Percentiles rank a stretch among this genome's conserved stretches.
Conservation (phyloP, 2,329 filamentous ascomycete species). For the Claviceps purpurea region DNA sequence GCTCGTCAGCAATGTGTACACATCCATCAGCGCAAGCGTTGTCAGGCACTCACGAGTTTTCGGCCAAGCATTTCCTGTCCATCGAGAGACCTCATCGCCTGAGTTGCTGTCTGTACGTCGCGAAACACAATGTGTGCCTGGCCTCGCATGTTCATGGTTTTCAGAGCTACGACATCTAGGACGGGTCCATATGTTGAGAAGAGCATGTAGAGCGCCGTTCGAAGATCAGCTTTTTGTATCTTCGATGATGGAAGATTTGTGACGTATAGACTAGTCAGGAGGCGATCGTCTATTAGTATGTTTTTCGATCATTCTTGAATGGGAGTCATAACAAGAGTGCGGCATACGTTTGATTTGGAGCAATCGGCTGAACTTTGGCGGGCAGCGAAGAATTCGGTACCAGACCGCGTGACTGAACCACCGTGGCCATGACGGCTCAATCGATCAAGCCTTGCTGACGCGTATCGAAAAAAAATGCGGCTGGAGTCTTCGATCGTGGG, state of each 20-base stretch:
- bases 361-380: slow-evolving; percentile 39
- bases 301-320: neutral
- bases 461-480: neutral
- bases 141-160: slow-evolving; percentile 84
- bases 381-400: slow-evolving; percentile 28
- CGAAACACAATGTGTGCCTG: slow-evolving; percentile 89
- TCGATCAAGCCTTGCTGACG: neutral
- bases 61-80: slow-evolving; percentile 76
- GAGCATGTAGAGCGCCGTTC: slow-evolving; percentile 78
- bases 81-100: slow-evolving; percentile 81
- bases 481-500: neutral
- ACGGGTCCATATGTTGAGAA: slow-evolving; percentile 91
- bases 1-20: neutral
- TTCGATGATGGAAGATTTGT: slow-evolving; percentile 77
- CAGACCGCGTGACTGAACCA: slow-evolving; percentile 26
- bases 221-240: slow-evolving; percentile 76
- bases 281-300: slow-evolving; percentile 1
- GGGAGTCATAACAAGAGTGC: neutral
- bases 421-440: slow-evolving; percentile 19
- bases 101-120: slow-evolving; percentile 81
- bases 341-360: slow-evolving; percentile 64
- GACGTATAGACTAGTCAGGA: slow-evolving; percentile 60
- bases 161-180: slow-evolving; percentile 80
- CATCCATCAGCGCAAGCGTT: neutral
- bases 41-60: slow-evolving; percentile 53